Conservation (phyloP, 2,329 filamentous ascomycete genomes). For the Penicillium sp. region DNA sequence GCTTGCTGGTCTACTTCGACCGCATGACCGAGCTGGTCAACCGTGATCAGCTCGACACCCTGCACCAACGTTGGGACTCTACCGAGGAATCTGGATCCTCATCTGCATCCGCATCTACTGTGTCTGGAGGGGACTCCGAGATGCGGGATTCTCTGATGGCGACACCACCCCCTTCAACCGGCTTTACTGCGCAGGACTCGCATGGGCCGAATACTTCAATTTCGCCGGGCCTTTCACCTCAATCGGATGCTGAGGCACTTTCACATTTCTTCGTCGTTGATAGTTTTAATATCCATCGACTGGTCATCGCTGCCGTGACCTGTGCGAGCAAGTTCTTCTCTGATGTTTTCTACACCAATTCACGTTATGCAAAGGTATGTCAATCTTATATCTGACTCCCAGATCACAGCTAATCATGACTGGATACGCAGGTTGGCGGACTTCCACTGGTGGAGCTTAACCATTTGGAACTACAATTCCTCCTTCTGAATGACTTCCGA, state of each 20-base stretch:
- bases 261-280: slow-evolving; percentile 89
- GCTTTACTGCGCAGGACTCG: slow-evolving; percentile 35
- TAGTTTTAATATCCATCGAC: slow-evolving; percentile 96
- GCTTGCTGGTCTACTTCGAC: slow-evolving; percentile 94
- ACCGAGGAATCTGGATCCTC: slow-evolving; percentile 15
- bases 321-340: slow-evolving; percentile 99
- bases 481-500: slow-evolving; percentile 92
- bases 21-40: slow-evolving; percentile 98
- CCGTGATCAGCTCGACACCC: slow-evolving; percentile 66
- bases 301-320: slow-evolving; percentile 95
- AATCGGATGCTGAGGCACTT: slow-evolving; percentile 52
- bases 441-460: slow-evolving; percentile 90
- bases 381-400: neutral
- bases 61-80: slow-evolving; percentile 36
- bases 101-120: slow-evolving; percentile 20
- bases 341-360: slow-evolving; percentile 98
- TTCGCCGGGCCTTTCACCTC: slow-evolving; percentile 33
- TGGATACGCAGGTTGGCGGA: slow-evolving; percentile 71
- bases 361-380: slow-evolving; percentile 93
- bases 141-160: slow-evolving; percentile 30
- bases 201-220: slow-evolving; percentile 30
- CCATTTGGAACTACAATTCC: slow-evolving; percentile 91
- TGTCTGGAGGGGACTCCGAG: slow-evolving; percentile 13
- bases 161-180: slow-evolving; percentile 37
- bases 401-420: neutral